phyloP scores from a whole-genome alignment of 1,284 basidiomycete species.

The Violaceomyces palustris region DNA sequence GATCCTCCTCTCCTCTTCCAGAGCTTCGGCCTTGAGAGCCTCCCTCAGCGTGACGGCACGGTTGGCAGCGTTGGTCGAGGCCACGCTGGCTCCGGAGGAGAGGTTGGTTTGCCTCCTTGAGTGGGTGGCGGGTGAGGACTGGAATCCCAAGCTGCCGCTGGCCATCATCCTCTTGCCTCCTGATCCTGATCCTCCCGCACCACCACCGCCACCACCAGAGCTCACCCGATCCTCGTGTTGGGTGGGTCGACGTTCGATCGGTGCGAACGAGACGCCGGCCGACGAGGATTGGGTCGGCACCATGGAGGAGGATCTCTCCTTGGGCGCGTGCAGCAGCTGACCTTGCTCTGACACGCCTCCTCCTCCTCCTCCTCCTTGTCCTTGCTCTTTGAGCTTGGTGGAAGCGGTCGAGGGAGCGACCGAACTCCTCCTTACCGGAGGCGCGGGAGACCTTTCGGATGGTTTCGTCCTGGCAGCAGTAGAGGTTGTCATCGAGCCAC shows the following conservation, averaged over 20 bases:
- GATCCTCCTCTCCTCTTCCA: conserved; percentile 37
- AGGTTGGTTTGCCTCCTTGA: conserved; percentile 4
- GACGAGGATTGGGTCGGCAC: too few relatives aligned
- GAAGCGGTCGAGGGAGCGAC: too few relatives aligned
- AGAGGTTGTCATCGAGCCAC: not conserved
- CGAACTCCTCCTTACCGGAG: too few relatives aligned
- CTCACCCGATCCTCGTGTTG: not conserved
- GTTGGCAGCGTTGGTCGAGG: conserved; percentile 11
- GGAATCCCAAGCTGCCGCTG: not conserved
- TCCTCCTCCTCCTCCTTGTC: too few relatives aligned
- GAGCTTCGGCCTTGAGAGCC: conserved; percentile 38
- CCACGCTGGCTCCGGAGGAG: conserved; percentile 17
- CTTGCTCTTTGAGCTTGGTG: too few relatives aligned
- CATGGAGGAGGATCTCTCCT: too few relatives aligned
- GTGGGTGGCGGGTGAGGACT: conserved; percentile 1
- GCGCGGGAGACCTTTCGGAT: too few relatives aligned
- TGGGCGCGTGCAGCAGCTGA: too few relatives aligned
- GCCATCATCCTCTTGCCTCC: not conserved
- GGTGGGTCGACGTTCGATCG: too few relatives aligned
- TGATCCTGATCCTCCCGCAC: not conserved
- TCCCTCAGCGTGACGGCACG: conserved; percentile 33
- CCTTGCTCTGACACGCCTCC: too few relatives aligned
- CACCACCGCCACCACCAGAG: not conserved
- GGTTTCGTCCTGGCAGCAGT: not conserved
- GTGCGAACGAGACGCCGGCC: too few relatives aligned